phyloP scores from a whole-genome alignment of 108 stramenopile species.

The Cylindrotheca fusiformis region DNA sequence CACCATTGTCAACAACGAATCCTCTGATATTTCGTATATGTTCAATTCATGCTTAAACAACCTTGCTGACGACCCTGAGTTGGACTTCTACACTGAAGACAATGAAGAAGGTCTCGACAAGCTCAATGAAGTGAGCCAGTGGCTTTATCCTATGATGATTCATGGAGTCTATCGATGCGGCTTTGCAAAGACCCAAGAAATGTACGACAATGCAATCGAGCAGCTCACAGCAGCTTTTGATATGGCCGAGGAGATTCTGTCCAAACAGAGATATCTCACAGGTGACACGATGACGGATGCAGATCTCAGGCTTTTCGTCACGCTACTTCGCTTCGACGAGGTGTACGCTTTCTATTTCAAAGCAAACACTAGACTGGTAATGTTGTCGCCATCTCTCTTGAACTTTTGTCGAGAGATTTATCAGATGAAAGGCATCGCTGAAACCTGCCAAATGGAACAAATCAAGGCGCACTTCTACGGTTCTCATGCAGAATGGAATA shows the following conservation, averaged over 20 bases:
- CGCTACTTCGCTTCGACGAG: constrained; percentile 94
- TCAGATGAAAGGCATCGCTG: constrained; percentile 85
- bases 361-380: constrained; percentile 79
- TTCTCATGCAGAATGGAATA: constrained; percentile 83
- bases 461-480: constrained; percentile 95
- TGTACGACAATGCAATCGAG: constrained; percentile 88
- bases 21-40: constrained; percentile 96
- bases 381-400: constrained; percentile 79
- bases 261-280: constrained; percentile 73
- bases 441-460: constrained; percentile 91
- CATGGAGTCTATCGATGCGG: constrained; percentile 98
- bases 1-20: constrained; percentile 98
- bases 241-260: constrained; percentile 67
- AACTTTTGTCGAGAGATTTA: constrained; percentile 96
- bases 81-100: constrained; percentile 90
- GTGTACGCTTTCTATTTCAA: constrained; percentile 93
- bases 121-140: constrained; percentile 73
- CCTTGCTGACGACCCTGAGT: constrained; percentile 59
- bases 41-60: constrained; percentile 90
- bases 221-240: constrained; percentile 92
- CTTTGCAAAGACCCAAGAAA: constrained; percentile 90
- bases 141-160: constrained; percentile 91
- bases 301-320: constrained; percentile 94
- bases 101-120: constrained; percentile 68
- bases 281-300: constrained; percentile 89